phyloP scores from a whole-genome alignment of 2,329 filamentous ascomycete species.

The Aureobasidium zeae region DNA sequence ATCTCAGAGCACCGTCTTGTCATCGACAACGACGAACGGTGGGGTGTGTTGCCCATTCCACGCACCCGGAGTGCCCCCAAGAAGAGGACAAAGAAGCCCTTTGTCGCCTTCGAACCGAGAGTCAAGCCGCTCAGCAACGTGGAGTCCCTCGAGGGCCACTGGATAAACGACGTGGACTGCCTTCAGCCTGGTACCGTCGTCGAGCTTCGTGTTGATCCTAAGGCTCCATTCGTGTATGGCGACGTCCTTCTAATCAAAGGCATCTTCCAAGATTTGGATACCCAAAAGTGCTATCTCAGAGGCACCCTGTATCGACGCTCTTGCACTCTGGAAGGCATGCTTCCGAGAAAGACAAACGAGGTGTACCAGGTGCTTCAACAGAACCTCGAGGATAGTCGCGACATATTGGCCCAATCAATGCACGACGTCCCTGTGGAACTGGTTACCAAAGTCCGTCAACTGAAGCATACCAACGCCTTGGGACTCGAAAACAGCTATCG shows the following conservation, averaged over 20 bases:
- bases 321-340: conserved; percentile 27
- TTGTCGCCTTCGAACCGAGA: conserved; percentile 3
- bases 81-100: neutral
- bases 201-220: conserved; percentile 29
- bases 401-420: conserved; percentile 18
- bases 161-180: neutral
- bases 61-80: neutral
- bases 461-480: conserved; percentile 45
- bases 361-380: conserved; percentile 35
- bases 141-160: neutral
- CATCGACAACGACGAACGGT: neutral
- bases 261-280: conserved; percentile 26
- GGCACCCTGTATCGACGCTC: conserved; percentile 32
- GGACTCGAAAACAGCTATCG: conserved; percentile 31
- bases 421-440: conserved; percentile 3
- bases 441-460: conserved; percentile 17
- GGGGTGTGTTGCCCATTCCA: neutral
- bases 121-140: neutral
- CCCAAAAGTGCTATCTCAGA: conserved; percentile 26
- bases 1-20: neutral
- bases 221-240: conserved; percentile 14
- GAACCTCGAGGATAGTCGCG: conserved; percentile 22
- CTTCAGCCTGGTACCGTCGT: conserved; percentile 20
- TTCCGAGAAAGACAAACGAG: conserved; percentile 37
- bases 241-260: conserved; percentile 34